phyloP scores from a whole-genome alignment of 352 stramenopile genomes.

The Phytophthora chlamydospora region DNA sequence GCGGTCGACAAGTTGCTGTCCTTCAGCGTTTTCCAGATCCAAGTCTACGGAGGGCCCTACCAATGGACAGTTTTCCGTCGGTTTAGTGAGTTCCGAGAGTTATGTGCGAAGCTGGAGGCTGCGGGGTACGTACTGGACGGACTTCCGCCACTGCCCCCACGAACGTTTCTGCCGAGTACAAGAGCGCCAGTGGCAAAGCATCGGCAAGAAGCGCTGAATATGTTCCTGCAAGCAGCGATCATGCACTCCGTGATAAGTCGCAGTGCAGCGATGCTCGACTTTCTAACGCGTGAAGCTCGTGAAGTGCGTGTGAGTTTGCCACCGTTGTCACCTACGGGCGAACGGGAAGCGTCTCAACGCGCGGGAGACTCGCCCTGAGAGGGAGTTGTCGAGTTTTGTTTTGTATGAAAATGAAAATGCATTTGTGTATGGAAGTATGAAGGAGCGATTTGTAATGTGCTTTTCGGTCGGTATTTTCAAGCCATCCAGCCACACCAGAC shows the following conservation, averaged over 20 bases:
- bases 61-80: conserved; percentile 88
- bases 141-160: conserved; percentile 66
- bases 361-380: conserved; percentile 50
- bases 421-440: conserved; percentile 9
- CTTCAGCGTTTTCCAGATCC: conserved; percentile 86
- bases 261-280: conserved; percentile 75
- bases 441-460: too few relatives aligned
- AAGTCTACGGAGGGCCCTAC: conserved; percentile 85
- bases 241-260: conserved; percentile 84
- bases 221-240: conserved; percentile 80
- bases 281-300: conserved; percentile 72
- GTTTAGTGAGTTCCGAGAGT: conserved; percentile 81
- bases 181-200: conserved; percentile 67
- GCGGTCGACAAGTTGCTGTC: conserved; percentile 76
- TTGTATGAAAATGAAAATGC: conserved; percentile 2
- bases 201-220: conserved; percentile 77
- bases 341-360: conserved; percentile 44
- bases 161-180: conserved; percentile 82
- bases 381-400: conserved; percentile 5
- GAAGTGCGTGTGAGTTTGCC: conserved; percentile 84
- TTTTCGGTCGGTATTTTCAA: too few relatives aligned
- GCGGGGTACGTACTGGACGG: conserved; percentile 54
- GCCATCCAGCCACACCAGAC: too few relatives aligned
- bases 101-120: conserved; percentile 56
- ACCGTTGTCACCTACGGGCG: conserved; percentile 70